Base-by-base conservation (phyloP, 805 yeast species). In the Monosporozyma yasuniensis region DNA sequence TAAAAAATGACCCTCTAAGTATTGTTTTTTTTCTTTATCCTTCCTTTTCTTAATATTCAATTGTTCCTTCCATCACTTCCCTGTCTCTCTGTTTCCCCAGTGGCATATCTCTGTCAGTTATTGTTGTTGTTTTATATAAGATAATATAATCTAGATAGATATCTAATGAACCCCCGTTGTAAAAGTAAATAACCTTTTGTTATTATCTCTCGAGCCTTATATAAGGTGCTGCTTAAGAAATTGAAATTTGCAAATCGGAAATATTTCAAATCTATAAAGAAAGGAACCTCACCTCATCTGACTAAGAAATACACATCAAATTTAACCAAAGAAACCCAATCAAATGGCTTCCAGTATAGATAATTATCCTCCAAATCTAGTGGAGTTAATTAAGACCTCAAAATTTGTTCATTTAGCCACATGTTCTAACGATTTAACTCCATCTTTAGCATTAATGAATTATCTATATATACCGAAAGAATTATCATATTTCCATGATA, bases 401-500 rank as follows among this genome's bases (percentile, higher is more conserved):
- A 76, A 82, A 53, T 84, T 79, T 62, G 79, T 89, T 42, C 97
- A 90, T 63, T 72, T 90, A 42, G 96, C 90, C 3, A 91, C 97
- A 2, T 78, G 88, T 53, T 70, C 72, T 45, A 61, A 65, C 10
- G 74, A 84, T 42, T 73, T 81, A 58, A 66, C 77, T 38, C 98
- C 97, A 4, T 93, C 90, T 54, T 95, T 88, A 6, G 78, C 93
- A 19, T 73, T 91, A 54, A 91, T 90, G 97, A 90, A 87, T 69
- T 91, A 86, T 66, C 80, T 90, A 3, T 86, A 81, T 62, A 66
- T 83, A 22, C 69, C 72, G 5, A 62, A 73, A 6, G 60, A 63
- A 16, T 66, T 70, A 23, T 60, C 71, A 0, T 73, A 55, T 54
- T 35, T 49, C 0, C 67, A 65, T n/a, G 72, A 72, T 38, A 64